Conservation (phyloP, 768 basidiomycete genomes). For the Pisolithus marmoratus region DNA sequence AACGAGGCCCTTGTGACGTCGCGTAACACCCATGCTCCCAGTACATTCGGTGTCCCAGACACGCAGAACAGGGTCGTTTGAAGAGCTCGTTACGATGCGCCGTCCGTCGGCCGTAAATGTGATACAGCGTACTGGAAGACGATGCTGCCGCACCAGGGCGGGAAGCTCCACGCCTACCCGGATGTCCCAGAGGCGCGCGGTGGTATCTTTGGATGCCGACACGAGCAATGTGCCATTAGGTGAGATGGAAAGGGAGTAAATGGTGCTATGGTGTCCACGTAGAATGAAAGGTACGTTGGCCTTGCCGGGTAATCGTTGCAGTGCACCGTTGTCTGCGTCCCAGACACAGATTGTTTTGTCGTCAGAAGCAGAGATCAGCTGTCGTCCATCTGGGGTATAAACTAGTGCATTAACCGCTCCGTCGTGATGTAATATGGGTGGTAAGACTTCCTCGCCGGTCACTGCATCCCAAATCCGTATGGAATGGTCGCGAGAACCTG, state of each 20-base stretch:
- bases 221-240: slow-evolving; percentile 25
- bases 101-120: slow-evolving; percentile 23
- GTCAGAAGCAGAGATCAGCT: slow-evolving; percentile 26
- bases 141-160: slow-evolving; percentile 24
- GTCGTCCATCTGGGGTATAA: slow-evolving; percentile 26
- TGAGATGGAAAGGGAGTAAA: slow-evolving; percentile 25
- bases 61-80: slow-evolving; percentile 21
- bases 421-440: slow-evolving; percentile 12
- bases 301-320: slow-evolving; percentile 6
- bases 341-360: slow-evolving; percentile 26
- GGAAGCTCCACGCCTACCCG: slow-evolving; percentile 13
- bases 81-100: slow-evolving; percentile 22
- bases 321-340: slow-evolving; percentile 18
- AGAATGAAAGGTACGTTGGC: slow-evolving; percentile 9
- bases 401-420: slow-evolving; percentile 19
- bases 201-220: slow-evolving; percentile 26
- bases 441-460: slow-evolving; percentile 11
- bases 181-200: slow-evolving; percentile 27
- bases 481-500: slow-evolving; percentile 25
- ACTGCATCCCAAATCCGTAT: slow-evolving; percentile 25
- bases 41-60: slow-evolving; percentile 27
- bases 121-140: slow-evolving; percentile 19
- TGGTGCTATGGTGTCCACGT: slow-evolving; percentile 16
- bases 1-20: slow-evolving; percentile 24
- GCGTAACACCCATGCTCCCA: slow-evolving; percentile 19